Conservation (phyloP, 2,329 filamentous ascomycete genomes). For the Paecilomyces niveus region DNA sequence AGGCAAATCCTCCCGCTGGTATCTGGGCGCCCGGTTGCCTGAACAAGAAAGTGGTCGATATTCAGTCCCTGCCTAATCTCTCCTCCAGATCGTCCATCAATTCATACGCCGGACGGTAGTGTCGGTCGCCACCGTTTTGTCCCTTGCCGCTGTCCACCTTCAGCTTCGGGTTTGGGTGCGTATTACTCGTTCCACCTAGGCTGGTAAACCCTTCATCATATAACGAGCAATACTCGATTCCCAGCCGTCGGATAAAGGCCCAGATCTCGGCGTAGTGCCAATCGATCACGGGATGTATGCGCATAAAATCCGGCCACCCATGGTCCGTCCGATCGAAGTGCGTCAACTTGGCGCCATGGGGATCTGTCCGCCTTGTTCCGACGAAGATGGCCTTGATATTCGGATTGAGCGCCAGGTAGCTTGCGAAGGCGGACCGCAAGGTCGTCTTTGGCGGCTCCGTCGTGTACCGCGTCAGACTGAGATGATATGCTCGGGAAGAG, state of each 20-base stretch:
- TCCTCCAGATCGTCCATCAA: constrained; percentile 8
- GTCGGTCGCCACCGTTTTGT: neutral
- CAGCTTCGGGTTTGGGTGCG: constrained; percentile 67
- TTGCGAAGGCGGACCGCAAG: constrained; percentile 74
- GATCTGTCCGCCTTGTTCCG: constrained; percentile 84
- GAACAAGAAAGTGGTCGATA: neutral
- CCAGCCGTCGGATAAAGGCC: constrained; percentile 67
- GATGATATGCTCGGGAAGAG: constrained; percentile 62
- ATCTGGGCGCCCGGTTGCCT: neutral
- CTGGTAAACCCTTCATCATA: constrained; percentile 90
- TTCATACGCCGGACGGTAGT: constrained; percentile 9
- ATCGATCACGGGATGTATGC: constrained; percentile 91
- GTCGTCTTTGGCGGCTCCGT: constrained; percentile 45
- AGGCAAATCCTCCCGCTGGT: neutral
- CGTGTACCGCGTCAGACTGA: constrained; percentile 67
- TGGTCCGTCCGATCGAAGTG: constrained; percentile 83
- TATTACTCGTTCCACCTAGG: constrained; percentile 84
- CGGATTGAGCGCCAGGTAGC: constrained; percentile 54
- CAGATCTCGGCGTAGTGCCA: constrained; percentile 97
- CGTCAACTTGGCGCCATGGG: constrained; percentile 70
- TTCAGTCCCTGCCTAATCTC: neutral
- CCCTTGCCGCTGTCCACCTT: neutral
- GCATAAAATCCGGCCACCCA: constrained; percentile 88
- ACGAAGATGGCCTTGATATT: constrained; percentile 73
- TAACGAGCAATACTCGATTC: constrained; percentile 74